Percentiles rank a stretch among this genome's conserved stretches.
These are phyloP conservation scores for Venturia pyrina DNA, from an alignment of 2,329 filamentous ascomycete genomes.

Conservation along the genomic window DNA sequence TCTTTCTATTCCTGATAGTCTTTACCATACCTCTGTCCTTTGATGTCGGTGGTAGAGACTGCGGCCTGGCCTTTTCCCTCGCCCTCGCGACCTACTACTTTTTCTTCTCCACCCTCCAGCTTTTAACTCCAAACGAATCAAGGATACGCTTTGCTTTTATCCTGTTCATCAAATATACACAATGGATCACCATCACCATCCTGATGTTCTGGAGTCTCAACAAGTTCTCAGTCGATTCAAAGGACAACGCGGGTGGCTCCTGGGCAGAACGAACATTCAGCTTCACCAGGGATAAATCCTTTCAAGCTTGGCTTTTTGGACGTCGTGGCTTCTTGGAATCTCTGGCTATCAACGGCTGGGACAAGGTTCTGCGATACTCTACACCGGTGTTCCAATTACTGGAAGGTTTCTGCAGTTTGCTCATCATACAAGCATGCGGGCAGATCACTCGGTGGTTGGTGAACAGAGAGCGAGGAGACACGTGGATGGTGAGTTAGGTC, in stretches of 20 bases:
- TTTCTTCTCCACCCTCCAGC: slow-evolving; percentile 68
- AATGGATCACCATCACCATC: slow-evolving; percentile 78
- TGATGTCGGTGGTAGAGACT: slow-evolving; percentile 92
- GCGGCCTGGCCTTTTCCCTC: slow-evolving; percentile 87
- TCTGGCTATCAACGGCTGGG: slow-evolving; percentile 75
- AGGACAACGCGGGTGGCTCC: slow-evolving; percentile 44
- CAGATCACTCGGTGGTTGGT: slow-evolving; percentile 94
- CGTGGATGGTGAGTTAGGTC: slow-evolving; percentile 69
- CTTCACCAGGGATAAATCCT: slow-evolving; percentile 51
- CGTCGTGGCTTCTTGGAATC: slow-evolving; percentile 71
- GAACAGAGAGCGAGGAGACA: slow-evolving; percentile 85
- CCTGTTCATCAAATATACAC: slow-evolving; percentile 59
- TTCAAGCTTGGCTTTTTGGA: slow-evolving; percentile 83
- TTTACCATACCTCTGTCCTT: slow-evolving; percentile 95
- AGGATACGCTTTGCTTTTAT: slow-evolving; percentile 63
- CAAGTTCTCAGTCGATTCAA: slow-evolving; percentile 84
- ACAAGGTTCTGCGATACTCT: slow-evolving; percentile 77
- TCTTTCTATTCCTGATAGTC: slow-evolving; percentile 86
- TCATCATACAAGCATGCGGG: slow-evolving; percentile 90
- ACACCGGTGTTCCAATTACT: slow-evolving; percentile 89
- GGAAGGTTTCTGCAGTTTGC: slow-evolving; percentile 90
- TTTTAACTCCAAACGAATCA: slow-evolving; percentile 70
- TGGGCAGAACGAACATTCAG: slow-evolving; percentile 74
- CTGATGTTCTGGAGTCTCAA: slow-evolving; percentile 92
- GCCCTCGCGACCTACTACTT: slow-evolving; percentile 86